Conservation (phyloP, 2,329 filamentous ascomycete species). For the Fusarium coicis region DNA sequence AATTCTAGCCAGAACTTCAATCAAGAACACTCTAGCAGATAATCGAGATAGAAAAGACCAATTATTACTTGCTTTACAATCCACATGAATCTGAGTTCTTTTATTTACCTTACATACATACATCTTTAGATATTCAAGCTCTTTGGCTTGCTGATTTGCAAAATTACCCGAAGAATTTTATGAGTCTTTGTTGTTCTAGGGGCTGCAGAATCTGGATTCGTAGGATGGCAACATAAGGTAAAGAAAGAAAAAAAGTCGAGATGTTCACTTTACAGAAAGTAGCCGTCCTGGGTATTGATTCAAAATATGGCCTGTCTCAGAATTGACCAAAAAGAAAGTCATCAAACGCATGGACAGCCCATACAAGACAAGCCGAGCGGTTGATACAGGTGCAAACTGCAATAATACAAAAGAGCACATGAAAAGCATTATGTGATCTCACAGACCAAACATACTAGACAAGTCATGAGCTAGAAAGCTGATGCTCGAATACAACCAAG, state of each 20-base stretch:
- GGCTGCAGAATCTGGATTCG: neutral
- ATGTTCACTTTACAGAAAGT: neutral
- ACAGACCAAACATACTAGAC: neutral
- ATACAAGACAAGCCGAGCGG: neutral
- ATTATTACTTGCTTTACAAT: no score
- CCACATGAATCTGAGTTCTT: neutral
- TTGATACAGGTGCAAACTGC: neutral
- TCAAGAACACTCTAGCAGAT: neutral
- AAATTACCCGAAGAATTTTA: no score
- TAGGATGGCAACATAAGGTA: neutral
- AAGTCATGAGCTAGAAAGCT: neutral
- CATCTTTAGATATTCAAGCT: no score
- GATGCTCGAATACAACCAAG: neutral
- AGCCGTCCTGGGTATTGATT: neutral
- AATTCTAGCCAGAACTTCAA: neutral
- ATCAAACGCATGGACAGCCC: neutral
- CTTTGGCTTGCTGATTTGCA: neutral
- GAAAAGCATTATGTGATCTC: conserved; percentile 26
- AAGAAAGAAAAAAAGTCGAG: neutral
- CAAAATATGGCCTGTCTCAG: neutral
- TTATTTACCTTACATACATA: neutral
- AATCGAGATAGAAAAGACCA: neutral
- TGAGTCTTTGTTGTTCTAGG: neutral
- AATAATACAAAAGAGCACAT: neutral
- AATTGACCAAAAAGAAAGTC: neutral